Conservation (phyloP, 352 stramenopile species). For the Pythium rishiriense region DNA sequence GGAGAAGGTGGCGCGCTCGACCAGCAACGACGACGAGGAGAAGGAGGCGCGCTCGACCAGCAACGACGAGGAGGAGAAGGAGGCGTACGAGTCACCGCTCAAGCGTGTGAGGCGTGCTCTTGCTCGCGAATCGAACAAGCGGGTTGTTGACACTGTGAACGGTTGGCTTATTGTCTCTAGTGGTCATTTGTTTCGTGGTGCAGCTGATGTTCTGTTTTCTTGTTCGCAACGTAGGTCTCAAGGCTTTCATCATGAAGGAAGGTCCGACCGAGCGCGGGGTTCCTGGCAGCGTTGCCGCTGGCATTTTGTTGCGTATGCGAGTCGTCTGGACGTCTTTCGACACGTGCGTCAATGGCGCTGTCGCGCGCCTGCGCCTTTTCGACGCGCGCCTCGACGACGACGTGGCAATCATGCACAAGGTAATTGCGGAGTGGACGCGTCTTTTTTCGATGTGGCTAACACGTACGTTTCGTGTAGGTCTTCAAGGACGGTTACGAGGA, state of each 20-base stretch:
- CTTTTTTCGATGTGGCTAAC: not conserved
- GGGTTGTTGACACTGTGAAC: not conserved
- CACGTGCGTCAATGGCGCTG: not conserved
- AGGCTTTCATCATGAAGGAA: not conserved
- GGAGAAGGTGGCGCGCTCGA: too few relatives aligned
- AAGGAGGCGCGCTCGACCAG: too few relatives aligned
- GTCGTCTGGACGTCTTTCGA: conserved; percentile 8
- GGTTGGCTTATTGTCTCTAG: not conserved
- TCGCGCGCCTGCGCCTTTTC: conserved; percentile 4
- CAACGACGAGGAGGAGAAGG: too few relatives aligned
- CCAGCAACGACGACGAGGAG: too few relatives aligned
- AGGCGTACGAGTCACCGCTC: not conserved
- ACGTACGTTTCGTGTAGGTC: not conserved
- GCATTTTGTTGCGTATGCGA: not conserved
- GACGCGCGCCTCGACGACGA: not conserved
- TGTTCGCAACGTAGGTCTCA: conserved; percentile 1
- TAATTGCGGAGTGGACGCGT: not conserved
- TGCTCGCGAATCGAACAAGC: not conserved
- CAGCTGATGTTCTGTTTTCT: too few relatives aligned
- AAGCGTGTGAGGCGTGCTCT: not conserved
- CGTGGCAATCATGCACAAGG: conserved; percentile 5
- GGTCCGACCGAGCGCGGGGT: not conserved
- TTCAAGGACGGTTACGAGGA: not conserved
- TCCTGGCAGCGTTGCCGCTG: not conserved
- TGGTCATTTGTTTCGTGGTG: too few relatives aligned